Percentiles rank a stretch among this genome's conserved stretches.
Conservation (phyloP, 1,284 basidiomycete genomes). For the Microbotryum intermedium region DNA sequence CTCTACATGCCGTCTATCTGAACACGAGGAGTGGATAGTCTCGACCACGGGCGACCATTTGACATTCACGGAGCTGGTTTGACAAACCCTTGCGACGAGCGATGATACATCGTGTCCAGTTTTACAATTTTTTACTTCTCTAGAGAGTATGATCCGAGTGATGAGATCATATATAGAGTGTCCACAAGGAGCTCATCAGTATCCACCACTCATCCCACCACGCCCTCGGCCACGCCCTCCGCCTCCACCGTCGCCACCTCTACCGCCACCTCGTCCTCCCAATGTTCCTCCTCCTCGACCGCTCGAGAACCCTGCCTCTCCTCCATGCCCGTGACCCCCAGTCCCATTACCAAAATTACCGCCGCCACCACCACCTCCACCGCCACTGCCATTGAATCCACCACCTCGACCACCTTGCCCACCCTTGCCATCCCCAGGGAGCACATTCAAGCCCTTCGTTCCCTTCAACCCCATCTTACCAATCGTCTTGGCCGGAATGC, state of each 20-base stretch:
- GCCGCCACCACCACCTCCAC: slow-evolving; percentile 3
- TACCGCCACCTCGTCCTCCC: neutral
- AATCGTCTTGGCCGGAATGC: slow-evolving; percentile 37
- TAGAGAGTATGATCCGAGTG: too few relatives aligned
- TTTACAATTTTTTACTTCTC: too few relatives aligned
- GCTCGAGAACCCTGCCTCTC: slow-evolving; percentile 45
- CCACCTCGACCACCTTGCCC: slow-evolving; percentile 6
- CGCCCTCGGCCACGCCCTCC: slow-evolving; percentile 2
- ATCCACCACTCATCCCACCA: neutral
- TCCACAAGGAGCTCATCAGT: slow-evolving; percentile 33
- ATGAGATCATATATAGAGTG: neutral
- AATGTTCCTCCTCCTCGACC: slow-evolving; percentile 66
- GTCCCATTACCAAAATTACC: neutral
- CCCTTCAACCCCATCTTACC: slow-evolving; percentile 56
- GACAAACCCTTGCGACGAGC: too few relatives aligned
- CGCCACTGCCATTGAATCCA: slow-evolving; percentile 7
- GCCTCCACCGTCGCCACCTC: neutral
- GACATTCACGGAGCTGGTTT: too few relatives aligned
- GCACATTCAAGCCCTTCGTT: slow-evolving; percentile 44
- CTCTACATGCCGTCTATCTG: too few relatives aligned
- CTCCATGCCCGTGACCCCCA: slow-evolving; percentile 52
- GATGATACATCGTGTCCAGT: too few relatives aligned
- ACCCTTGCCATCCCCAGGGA: slow-evolving; percentile 3
- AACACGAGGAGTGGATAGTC: too few relatives aligned
- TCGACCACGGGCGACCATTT: too few relatives aligned